These are phyloP conservation scores for Arthrobotrys sinensis DNA, from an alignment of 2,329 filamentous ascomycete species.

Conservation along the genomic window DNA sequence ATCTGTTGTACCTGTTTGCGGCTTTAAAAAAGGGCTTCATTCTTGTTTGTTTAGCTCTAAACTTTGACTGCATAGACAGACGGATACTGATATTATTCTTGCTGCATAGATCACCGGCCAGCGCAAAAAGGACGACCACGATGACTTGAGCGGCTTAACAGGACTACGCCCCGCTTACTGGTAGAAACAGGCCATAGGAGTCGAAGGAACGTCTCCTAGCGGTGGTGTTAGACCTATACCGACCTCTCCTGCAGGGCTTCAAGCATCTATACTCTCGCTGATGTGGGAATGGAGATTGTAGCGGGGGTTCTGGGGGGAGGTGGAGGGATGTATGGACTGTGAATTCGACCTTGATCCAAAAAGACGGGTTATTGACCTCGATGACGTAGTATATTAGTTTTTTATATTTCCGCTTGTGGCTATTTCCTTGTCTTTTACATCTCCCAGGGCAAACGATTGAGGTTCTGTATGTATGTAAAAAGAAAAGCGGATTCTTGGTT, in stretches of 20 bases:
- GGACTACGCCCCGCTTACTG: conserved; percentile 76
- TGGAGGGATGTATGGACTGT: conserved; percentile 21
- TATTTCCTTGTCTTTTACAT: not conserved
- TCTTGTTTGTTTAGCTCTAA: too few relatives aligned
- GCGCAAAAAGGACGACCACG: conserved; percentile 77
- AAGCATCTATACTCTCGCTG: not conserved
- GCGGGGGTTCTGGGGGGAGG: not conserved
- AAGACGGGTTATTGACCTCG: too few relatives aligned
- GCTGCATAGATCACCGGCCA: conserved; percentile 76
- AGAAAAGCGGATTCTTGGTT: conserved; percentile 13
- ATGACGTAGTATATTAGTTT: not conserved
- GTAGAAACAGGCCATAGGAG: conserved; percentile 66
- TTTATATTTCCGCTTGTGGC: not conserved
- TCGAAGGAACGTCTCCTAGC: conserved; percentile 2
- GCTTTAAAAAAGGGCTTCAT: too few relatives aligned
- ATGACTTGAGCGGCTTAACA: conserved; percentile 72
- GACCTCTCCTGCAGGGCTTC: not conserved
- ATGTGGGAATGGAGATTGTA: conserved; percentile 2
- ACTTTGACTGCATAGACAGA: too few relatives aligned
- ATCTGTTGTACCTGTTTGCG: not conserved
- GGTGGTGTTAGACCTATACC: not conserved
- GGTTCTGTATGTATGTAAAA: conserved; percentile 20
- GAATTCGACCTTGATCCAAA: not conserved
- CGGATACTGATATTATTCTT: conserved; percentile 17
- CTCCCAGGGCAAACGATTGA: conserved; percentile 10